Evolutionary conservation across 352 stramenopile genomes (phyloP), one percentile per base, ranked within the genome.

Genomic region (Phytopythium ostracodes): DNA sequence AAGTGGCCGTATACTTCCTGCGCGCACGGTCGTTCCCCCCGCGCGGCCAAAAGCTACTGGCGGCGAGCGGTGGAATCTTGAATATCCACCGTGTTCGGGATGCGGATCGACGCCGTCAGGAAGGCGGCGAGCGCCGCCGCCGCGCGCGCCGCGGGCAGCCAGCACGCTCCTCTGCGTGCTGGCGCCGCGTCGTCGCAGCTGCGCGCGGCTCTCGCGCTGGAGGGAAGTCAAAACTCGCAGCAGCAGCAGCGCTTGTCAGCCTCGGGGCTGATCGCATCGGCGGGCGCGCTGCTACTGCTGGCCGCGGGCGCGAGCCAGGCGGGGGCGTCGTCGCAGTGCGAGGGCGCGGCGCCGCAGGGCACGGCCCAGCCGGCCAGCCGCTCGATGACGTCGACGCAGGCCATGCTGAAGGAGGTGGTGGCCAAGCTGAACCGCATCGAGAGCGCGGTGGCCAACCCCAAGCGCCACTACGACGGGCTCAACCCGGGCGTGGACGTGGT

Each of bases 401-500:
- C 79, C 43, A 89, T 90, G 78, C 79, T 92, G 36, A 89, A 88
- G 60, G 83, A 94, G 60, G 84, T 93, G 24, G 77, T 94, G 50
- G 70, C 86, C 60, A 94, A 92, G 75, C 82, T 94, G 40, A 94
- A 91, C 74, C 84, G 84, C 63, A 93, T 94, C 55, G 86, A 94
- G 71, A 91, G 81, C 60, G 86, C 86, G 4, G 82, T 94, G 56
- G 83, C 86, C 52, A 94, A 94, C 76, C 83, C 86, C 35, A 83
- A 87, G 57, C 85, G 83, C 56, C 67, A 83, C 64, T 74, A 81
- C 53, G 81, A 90, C 56, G 79, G 77, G 6, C 66, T 88, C 33
- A 90, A 88, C 66, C 50, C 61, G 42, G 84, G 87, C 56, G 87
- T 95, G 43, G 84, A 94, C 75, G 94, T 99, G 38, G 96, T 99